phyloP scores from a whole-genome alignment of 2,329 filamentous ascomycete species.

The Venturia asperata region DNA sequence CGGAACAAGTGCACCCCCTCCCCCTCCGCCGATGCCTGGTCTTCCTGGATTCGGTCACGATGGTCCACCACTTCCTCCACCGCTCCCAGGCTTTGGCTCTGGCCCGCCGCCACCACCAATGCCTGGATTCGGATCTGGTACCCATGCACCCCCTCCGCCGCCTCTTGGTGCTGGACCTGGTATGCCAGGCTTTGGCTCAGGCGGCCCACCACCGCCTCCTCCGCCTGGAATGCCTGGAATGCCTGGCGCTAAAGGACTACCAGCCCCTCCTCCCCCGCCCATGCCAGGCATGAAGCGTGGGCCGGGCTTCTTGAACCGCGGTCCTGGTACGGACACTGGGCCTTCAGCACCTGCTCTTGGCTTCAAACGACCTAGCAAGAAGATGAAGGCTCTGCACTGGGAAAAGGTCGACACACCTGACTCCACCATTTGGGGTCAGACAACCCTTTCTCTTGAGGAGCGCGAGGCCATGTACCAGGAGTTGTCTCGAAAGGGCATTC shows the following conservation, averaged over 20 bases:
- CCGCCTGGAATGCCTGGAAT: constrained; percentile 26
- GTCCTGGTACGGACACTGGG: constrained; percentile 43
- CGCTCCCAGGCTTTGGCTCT: constrained; percentile 37
- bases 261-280: constrained; percentile 60
- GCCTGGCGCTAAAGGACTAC: constrained; percentile 40
- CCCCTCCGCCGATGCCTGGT: constrained; percentile 25
- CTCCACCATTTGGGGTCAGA: constrained; percentile 89
- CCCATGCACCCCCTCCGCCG: constrained; percentile 38
- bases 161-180: constrained; percentile 38
- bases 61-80: constrained; percentile 35
- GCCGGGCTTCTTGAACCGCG: constrained; percentile 56
- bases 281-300: constrained; percentile 52
- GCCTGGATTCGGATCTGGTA: constrained; percentile 37
- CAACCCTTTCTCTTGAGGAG: constrained; percentile 68
- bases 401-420: constrained; percentile 93
- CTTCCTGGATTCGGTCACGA: constrained; percentile 25
- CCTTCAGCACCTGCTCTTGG: constrained; percentile 58
- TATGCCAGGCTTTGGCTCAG: constrained; percentile 30
- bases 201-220: constrained; percentile 40
- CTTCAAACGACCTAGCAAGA: constrained; percentile 90
- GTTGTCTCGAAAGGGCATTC: constrained; percentile 84
- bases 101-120: constrained; percentile 36
- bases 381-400: constrained; percentile 98
- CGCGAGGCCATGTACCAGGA: constrained; percentile 96
- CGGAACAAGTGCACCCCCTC: constrained; percentile 34